Conservation (phyloP, 495 filamentous ascomycete genomes). For the Xylaria castorea region DNA sequence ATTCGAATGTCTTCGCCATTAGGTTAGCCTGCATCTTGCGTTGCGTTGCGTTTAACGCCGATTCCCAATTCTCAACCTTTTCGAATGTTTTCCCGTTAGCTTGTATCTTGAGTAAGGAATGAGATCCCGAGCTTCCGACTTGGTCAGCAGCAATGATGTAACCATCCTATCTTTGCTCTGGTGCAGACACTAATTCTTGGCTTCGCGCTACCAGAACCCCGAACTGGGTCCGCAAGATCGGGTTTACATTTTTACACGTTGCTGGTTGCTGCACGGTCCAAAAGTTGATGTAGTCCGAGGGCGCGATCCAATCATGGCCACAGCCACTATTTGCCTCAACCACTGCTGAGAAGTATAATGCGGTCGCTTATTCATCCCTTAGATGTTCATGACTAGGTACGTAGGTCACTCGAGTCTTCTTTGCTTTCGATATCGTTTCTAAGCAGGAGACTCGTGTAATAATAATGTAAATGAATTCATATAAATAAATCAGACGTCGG, state of each 20-base stretch:
- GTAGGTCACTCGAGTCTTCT: not conserved
- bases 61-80: not conserved
- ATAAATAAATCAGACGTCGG: not conserved
- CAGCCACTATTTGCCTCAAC: not conserved
- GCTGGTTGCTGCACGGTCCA: not conserved
- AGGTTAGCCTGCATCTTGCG: too few species aligned
- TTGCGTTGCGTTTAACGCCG: too few species aligned
- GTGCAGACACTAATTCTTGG: not conserved
- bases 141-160: not conserved
- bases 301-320: not conserved
- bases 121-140: not conserved
- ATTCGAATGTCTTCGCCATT: too few species aligned
- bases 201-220: not conserved
- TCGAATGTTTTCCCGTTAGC: not conserved
- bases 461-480: not conserved
- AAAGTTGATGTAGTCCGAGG: not conserved
- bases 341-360: not conserved
- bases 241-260: not conserved
- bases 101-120: not conserved
- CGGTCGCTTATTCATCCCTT: constrained; percentile 10
- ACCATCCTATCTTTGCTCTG: not conserved
- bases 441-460: not conserved
- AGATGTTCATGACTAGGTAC: not conserved
- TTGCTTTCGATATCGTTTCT: not conserved
- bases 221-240: not conserved